Evolutionary conservation across 2,329 filamentous ascomycete species (phyloP).

Genomic region (Bertia moriformis): DNA sequence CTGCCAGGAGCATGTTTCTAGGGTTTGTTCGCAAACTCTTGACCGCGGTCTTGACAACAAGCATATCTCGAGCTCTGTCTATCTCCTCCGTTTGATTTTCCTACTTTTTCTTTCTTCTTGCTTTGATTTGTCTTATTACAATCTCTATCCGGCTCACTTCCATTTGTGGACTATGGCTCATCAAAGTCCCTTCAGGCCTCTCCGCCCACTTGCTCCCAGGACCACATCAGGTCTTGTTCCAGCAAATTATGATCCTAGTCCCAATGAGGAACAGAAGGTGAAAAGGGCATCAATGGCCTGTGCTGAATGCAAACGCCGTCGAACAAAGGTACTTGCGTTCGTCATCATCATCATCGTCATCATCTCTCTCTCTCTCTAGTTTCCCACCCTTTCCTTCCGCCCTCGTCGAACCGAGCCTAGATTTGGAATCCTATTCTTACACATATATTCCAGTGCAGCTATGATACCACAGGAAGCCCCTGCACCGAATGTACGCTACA

Average conservation of each 20-base stretch:
- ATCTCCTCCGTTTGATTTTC: conserved; percentile 3
- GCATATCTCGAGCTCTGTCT: too few species aligned
- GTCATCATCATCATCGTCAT: background rate
- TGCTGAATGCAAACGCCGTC: conserved; percentile 17
- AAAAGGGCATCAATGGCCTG: conserved; percentile 19
- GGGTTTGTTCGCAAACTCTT: too few species aligned
- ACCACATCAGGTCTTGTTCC: conserved; percentile 3
- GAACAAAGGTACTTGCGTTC: conserved; percentile 16
- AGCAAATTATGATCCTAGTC: too few species aligned
- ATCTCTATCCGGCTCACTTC: conserved; percentile 4
- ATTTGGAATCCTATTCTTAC: too few species aligned
- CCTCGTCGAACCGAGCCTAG: too few species aligned
- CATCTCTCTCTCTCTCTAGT: background rate
- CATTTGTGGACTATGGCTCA: conserved; percentile 11
- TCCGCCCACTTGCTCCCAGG: conserved; percentile 16
- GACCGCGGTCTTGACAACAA: too few species aligned
- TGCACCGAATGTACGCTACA: conserved; percentile 17
- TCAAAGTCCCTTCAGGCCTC: conserved; percentile 8
- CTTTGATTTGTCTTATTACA: too few species aligned
- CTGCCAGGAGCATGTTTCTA: too few species aligned
- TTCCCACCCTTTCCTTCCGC: background rate
- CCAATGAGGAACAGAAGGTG: conserved; percentile 3
- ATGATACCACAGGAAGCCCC: conserved; percentile 14
- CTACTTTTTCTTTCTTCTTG: background rate
- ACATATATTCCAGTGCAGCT: conserved; percentile 4